Evolutionary conservation across 2,329 filamentous ascomycete species (phyloP), one percentile per base, ranked within the genome.

Genomic region (Paramyrothecium roridum): DNA sequence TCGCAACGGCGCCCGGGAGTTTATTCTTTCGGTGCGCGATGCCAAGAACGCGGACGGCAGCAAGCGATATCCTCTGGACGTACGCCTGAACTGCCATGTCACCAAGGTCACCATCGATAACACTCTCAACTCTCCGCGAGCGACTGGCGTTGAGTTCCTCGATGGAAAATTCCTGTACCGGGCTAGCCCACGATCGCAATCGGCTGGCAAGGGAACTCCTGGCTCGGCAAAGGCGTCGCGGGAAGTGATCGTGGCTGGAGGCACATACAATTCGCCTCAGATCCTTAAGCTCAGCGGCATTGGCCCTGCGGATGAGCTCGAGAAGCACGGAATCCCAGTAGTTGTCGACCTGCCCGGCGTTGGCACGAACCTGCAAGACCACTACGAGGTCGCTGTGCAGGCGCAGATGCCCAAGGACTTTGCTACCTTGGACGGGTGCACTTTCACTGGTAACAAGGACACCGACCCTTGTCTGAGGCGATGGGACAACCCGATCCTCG

Each of bases 341-440:
- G 57, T 84, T 34, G 69, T 70, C 2, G 76, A 86, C 59, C 72
- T 83, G 0, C 83, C 82, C 0, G 84, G 82, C 37, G 83, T 88
- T 3, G 85, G 84, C 16, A 76, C 71, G 10, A 86, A 86, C 67
- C 71, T 87, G 12, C 77, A 84, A 65, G 83, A 87, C 63, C 80
- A 80, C 55, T 81, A 81, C 64, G 80, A 73, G 55, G 57, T 62
- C 20, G 52, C 49, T 40, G 59, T 80, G 4, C 58, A 86, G 20
- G 68, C 66, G 19, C 62, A 61, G 19, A 19, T 54, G 2, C 34
- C 59, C 2, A 48, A 58, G 10, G 61, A 70, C 59, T 71, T 69
- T 20, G 58, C 63, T 1, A 50, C 62, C 0, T 66, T 65, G 10
- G 61, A 66, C 1, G 65, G 66, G 16, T 74, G 68, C 56, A 74